Evolutionary conservation across 1,284 basidiomycete genomes (phyloP).

Genomic region (Leccinum subspadiceum): DNA sequence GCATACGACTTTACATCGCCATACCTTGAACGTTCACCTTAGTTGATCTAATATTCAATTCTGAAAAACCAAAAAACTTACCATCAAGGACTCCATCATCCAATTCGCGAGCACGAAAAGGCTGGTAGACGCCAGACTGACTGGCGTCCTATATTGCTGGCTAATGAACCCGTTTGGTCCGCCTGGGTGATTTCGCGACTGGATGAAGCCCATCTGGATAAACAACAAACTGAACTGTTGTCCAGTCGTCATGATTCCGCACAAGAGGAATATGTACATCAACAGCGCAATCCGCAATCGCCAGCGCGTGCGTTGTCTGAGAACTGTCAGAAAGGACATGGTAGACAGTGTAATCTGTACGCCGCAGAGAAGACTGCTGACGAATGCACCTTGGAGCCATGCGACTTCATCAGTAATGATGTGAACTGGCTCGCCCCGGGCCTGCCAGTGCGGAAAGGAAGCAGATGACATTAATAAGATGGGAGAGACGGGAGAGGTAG

Average conservation of each 20-base stretch:
- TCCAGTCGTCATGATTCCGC: conserved; percentile 16
- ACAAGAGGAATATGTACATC: conserved; percentile 20
- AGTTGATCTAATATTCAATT: neutral
- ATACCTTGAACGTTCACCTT: conserved; percentile 19
- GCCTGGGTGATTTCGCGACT: conserved; percentile 17
- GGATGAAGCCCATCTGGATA: conserved; percentile 20
- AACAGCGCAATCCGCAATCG: conserved; percentile 15
- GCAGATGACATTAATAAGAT: conserved; percentile 9
- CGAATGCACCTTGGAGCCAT: conserved; percentile 28
- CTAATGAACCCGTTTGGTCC: conserved; percentile 24
- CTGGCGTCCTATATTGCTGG: neutral
- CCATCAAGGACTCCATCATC: conserved; percentile 28
- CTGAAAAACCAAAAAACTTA: conserved; percentile 14
- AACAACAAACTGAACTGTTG: conserved; percentile 15
- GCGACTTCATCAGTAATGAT: conserved; percentile 13
- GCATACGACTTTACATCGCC: conserved; percentile 26
- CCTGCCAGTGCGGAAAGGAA: neutral
- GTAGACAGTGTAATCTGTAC: conserved; percentile 23
- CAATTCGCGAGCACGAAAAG: conserved; percentile 22
- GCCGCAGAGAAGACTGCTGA: conserved; percentile 23
- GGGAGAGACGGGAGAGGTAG: neutral
- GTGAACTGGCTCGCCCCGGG: conserved; percentile 4
- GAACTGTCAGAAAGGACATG: conserved; percentile 22
- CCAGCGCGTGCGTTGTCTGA: conserved; percentile 13
- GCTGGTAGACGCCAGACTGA: conserved; percentile 5